A percentile compares a stretch with the other conserved stretches of the same genome.
Conservation (phyloP, 371 early-diverging fungal species). For the Phascolomyces articulosus region DNA sequence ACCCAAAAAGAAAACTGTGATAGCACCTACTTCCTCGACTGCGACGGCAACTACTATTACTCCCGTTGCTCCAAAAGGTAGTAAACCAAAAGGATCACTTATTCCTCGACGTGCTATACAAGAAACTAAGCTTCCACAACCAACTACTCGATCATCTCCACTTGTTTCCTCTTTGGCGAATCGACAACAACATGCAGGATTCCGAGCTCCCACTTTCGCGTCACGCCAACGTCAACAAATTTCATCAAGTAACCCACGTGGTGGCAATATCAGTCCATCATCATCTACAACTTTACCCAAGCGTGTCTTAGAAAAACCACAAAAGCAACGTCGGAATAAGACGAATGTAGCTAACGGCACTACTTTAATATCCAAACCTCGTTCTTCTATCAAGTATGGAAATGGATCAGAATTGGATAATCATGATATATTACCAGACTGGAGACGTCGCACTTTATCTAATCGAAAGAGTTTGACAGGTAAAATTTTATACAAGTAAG, state of each 20-base stretch:
- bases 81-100: background rate
- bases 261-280: background rate
- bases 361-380: constrained; percentile 20
- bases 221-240: constrained; percentile 2
- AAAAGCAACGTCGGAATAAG: background rate
- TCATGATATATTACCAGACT: constrained; percentile 34
- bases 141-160: no score
- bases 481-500: background rate
- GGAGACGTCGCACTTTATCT: constrained; percentile 10
- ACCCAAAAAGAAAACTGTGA: background rate
- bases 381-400: constrained; percentile 16
- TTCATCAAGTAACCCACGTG: background rate
- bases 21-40: no score
- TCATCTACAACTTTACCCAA: background rate
- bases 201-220: background rate
- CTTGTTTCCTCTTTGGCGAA: background rate
- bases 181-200: background rate
- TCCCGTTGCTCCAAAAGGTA: no score
- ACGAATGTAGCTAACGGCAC: background rate
- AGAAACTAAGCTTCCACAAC: background rate
- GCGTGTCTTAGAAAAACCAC: background rate
- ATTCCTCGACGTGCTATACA: constrained; percentile 5
- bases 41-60: no score
- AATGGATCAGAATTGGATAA: constrained; percentile 36
- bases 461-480: constrained; percentile 1